Base-by-base conservation (phyloP, 1,284 basidiomycete species). In the Volvariella volvacea region DNA sequence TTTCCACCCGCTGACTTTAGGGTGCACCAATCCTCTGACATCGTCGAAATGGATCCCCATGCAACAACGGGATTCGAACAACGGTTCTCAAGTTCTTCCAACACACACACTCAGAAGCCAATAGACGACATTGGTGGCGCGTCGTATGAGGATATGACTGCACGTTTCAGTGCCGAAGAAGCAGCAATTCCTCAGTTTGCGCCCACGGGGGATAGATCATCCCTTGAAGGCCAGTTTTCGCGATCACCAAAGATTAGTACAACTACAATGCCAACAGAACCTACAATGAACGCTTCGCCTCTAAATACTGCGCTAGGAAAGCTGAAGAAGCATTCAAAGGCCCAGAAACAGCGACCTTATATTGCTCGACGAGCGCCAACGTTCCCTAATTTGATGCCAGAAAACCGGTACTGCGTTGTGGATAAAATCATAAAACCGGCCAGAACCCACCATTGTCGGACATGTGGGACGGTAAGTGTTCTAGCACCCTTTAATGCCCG, bases 401-500 rank as follows among this genome's bases (percentile, higher is more conserved):
- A 74, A 42, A 68, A 77, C 53, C 64, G 82, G 28, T 85, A 81
- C 57, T 85, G 83, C 55, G 46, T 58, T 7, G 63, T 61, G 9
- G 82, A 84, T 49, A 64, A 63, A 10, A 65, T 83, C 21, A 61
- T 82, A 31, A 88, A 87, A 56, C 87, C 87, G 0, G 73, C 75
- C 47, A 61, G 88, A 32, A 65, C 83, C 6, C 88, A 91, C 60
- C 87, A 90, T 63, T 92, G 88, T 64, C 66, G 82, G 14, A 64
- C 65, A 19, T 90, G 86, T 65, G 84, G 80, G 10, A 83, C 74
- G 30, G 80, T 83, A 50, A 53, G 76, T 68, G 20, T 43, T 42
- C 47, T 22, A 48, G n/a, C 25, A 12, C 25, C 25, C 12, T 32
- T 40, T 31, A 22, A 33, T 41, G 34, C 30, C 34, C 32, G 6